Evolutionary conservation across 2,329 filamentous ascomycete genomes (phyloP).

Genomic region (Fragosphaeria purpurea): DNA sequence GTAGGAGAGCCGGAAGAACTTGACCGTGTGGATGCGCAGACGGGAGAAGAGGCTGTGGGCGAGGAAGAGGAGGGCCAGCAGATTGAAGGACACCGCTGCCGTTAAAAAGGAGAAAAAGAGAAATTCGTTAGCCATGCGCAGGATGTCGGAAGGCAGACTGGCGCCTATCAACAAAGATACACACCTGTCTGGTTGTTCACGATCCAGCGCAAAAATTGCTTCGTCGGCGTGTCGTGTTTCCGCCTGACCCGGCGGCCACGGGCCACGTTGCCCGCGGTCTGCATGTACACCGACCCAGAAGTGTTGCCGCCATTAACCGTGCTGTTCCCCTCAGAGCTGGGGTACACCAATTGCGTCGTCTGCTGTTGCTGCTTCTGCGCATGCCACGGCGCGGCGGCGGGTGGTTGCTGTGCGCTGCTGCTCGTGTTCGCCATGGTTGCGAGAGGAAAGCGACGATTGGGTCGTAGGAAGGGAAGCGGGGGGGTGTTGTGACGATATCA

Average conservation of each 20-base stretch:
- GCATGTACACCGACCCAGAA: constrained; percentile 50
- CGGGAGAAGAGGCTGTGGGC: constrained; percentile 75
- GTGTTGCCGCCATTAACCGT: constrained; percentile 30
- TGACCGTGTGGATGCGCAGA: constrained; percentile 66
- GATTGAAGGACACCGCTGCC: constrained; percentile 73
- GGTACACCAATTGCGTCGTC: constrained; percentile 1
- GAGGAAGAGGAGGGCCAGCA: constrained; percentile 71
- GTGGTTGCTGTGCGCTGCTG: background rate
- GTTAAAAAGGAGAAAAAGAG: background rate
- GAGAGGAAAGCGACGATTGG: too few relatives aligned
- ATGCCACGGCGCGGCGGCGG: background rate
- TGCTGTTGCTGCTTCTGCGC: too few relatives aligned
- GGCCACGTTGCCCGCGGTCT: constrained; percentile 42
- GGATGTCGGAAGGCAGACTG: too few relatives aligned
- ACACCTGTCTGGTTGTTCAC: constrained; percentile 73
- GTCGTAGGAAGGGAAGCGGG: too few relatives aligned
- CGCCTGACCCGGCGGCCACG: constrained; percentile 48
- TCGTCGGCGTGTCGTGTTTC: constrained; percentile 52
- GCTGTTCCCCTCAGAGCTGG: constrained; percentile 7
- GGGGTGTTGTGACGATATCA: too few relatives aligned
- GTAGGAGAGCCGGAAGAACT: constrained; percentile 84
- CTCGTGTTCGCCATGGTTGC: background rate
- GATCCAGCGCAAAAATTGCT: constrained; percentile 56
- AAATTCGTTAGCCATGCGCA: background rate
- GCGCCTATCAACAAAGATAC: constrained; percentile 17